Percentiles rank a stretch among this genome's conserved stretches.
Evolutionary conservation across 306 rosid species (phyloP).

Genomic region (Mucuna pruriens): DNA sequence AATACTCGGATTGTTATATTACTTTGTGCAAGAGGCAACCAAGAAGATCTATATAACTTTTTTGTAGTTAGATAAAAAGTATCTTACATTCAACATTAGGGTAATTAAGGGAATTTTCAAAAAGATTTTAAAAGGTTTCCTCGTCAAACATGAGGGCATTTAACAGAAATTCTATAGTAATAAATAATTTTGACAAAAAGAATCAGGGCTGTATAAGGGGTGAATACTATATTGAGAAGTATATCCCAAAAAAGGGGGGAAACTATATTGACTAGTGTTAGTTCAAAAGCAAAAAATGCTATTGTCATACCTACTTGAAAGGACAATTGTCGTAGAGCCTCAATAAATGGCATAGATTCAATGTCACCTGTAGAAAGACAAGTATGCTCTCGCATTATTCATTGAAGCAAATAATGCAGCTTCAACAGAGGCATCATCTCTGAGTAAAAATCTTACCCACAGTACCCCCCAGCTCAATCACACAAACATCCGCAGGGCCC

Average conservation of each 20-base stretch:
- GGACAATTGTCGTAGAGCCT: constrained; percentile 89
- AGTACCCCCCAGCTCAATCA: constrained; percentile 97
- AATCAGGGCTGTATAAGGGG: neutral
- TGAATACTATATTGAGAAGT: neutral
- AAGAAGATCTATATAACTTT: neutral
- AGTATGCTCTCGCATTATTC: neutral
- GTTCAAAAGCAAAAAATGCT: constrained; percentile 17
- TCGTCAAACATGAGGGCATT: neutral
- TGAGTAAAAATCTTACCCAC: constrained; percentile 64
- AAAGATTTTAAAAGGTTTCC: constrained; percentile 4
- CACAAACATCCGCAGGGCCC: constrained; percentile 96
- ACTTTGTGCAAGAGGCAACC: constrained; percentile 26
- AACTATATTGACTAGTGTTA: neutral
- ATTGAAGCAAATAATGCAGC: constrained; percentile 2
- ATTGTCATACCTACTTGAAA: constrained; percentile 81
- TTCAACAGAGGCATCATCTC: constrained; percentile 26
- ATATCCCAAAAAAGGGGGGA: neutral
- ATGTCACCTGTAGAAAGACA: constrained; percentile 76
- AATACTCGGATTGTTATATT: constrained; percentile 16
- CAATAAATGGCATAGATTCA: constrained; percentile 98
- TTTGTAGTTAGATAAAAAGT: constrained; percentile 17
- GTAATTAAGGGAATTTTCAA: neutral
- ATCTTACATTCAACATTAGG: constrained; percentile 9
- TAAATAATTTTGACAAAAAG: constrained; percentile 25
- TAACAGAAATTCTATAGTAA: neutral